Evolutionary conservation across 176 grass and related monocot genomes (phyloP).

Genomic region (Triticum monococcum): DNA sequence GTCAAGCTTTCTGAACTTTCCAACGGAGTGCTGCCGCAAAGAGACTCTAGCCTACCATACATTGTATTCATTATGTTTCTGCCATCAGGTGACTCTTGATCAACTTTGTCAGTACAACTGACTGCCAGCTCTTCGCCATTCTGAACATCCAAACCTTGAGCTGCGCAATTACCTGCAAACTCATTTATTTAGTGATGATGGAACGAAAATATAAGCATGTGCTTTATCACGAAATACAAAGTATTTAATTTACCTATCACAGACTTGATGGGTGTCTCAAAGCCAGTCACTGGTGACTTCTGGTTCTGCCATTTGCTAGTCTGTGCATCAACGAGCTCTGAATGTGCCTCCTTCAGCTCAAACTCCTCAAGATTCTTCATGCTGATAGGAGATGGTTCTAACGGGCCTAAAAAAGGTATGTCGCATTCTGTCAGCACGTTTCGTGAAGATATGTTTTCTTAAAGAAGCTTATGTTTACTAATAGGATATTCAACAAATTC

Average conservation of each 20-base stretch:
- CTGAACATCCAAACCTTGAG: conserved; percentile 17
- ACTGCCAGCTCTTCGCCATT: background rate
- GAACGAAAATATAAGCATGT: background rate
- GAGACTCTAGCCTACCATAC: background rate
- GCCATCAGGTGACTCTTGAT: conserved; percentile 25
- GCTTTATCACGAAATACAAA: background rate
- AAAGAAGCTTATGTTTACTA: background rate
- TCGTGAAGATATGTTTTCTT: too few relatives aligned
- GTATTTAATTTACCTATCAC: conserved; percentile 33
- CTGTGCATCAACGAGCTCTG: background rate
- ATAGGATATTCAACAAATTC: background rate
- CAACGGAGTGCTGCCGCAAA: background rate
- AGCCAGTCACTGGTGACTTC: conserved; percentile 41
- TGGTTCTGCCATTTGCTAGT: conserved; percentile 23
- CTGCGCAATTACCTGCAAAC: conserved; percentile 3
- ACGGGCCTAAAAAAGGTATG: background rate
- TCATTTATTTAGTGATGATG: background rate
- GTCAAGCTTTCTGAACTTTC: conserved; percentile 24
- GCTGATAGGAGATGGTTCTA: background rate
- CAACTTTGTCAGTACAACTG: background rate
- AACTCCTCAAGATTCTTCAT: background rate
- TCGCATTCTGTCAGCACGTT: background rate
- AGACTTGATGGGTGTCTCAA: conserved; percentile 33
- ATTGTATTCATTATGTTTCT: background rate
- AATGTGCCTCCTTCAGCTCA: background rate